Evolutionary conservation across 768 basidiomycete species (phyloP), one percentile per base, ranked within the genome.

Genomic region (Steccherinum ochraceum): DNA sequence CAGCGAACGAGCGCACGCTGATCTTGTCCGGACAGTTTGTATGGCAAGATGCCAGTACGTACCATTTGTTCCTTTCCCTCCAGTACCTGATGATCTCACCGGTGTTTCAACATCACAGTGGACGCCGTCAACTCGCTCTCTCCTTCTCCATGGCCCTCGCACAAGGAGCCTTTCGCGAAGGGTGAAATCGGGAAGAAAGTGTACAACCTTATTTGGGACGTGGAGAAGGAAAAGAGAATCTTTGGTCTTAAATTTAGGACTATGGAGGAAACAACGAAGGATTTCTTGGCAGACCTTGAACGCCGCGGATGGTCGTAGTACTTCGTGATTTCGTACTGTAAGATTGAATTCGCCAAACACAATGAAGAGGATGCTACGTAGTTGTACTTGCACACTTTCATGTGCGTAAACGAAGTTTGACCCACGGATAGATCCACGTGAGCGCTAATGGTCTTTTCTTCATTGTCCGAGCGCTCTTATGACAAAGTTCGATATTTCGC

Each of bases 1-100:
- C 73, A 2, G 66, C 62, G 3, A 68, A 69, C 11, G 57, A 75
- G 16, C 7, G 30, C n/a, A 35, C 16, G 7, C 16, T 35, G 30
- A 35, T 16, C 16, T 16, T 35, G 7, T 7, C 30, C 16, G 30
- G 7, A 16, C 30, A 35, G 16, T 35, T 35, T 16, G 30, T 35
- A 16, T 35, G 30, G 30, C 30, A 35, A 35, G 30, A 35, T 35
- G 30, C 30, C 30, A 35, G 30, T 35, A 35, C 30, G 30, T 35
- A 7, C 7, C 16, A 7, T 35, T n/a, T n/a, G n/a, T n/a, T n/a
- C n/a, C n/a, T n/a, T n/a, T n/a, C n/a, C n/a, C n/a, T n/a, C n/a
- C n/a, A n/a, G n/a, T n/a, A n/a, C n/a, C n/a, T n/a, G n/a, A n/a
- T n/a, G n/a, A n/a, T n/a, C n/a, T n/a, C n/a, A n/a, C n/a, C n/a